phyloP scores from a whole-genome alignment of 2,329 filamentous ascomycete species.

The Pezicula rhizophila region DNA sequence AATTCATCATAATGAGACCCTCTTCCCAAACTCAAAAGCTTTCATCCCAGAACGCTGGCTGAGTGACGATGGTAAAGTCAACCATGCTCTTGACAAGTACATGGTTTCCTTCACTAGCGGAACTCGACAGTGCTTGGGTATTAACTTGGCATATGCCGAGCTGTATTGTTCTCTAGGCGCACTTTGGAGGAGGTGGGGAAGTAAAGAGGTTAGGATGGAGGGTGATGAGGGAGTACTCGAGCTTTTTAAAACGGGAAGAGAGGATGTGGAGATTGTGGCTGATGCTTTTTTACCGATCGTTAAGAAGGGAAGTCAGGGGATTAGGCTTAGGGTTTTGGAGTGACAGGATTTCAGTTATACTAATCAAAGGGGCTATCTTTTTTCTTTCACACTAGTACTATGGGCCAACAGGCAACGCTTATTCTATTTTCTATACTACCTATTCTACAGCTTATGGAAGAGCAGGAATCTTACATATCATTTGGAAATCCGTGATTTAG shows the following conservation, averaged over 20 bases:
- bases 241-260: not conserved
- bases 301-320: not conserved
- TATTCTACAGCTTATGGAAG: too few relatives aligned
- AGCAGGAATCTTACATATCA: too few relatives aligned
- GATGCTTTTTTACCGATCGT: not conserved
- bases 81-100: conserved; percentile 25
- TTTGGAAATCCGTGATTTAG: too few relatives aligned
- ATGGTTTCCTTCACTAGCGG: conserved; percentile 37
- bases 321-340: not conserved
- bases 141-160: conserved; percentile 7
- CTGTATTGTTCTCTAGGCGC: conserved; percentile 1
- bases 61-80: conserved; percentile 11
- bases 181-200: not conserved
- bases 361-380: too few relatives aligned
- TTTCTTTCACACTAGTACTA: too few relatives aligned
- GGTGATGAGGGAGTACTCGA: not conserved
- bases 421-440: too few relatives aligned
- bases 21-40: conserved; percentile 19
- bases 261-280: not conserved
- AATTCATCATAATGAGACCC: conserved; percentile 23
- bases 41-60: conserved; percentile 35
- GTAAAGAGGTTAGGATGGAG: not conserved
- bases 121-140: conserved; percentile 32
- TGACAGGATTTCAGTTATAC: not conserved
- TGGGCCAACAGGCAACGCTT: too few relatives aligned